Base-by-base conservation (phyloP, 2,329 filamentous ascomycete species). In the Aspergillus costaricaensis region DNA sequence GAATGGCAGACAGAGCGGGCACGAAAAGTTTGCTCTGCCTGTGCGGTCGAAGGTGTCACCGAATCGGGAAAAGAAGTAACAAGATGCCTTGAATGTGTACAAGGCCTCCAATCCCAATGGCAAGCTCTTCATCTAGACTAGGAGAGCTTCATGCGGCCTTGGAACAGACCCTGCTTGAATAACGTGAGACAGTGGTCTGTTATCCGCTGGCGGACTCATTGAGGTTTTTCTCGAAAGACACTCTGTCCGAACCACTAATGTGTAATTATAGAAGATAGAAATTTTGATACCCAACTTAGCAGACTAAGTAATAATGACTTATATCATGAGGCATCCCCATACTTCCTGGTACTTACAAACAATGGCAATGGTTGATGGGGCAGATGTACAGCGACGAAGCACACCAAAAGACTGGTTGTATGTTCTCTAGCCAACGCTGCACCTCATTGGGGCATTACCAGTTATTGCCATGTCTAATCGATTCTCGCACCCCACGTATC, bases 1-100 rank as follows among this genome's bases (percentile, higher is more conserved):
- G 53, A 49, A 8, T 27, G 57, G n/a, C 48, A 59, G n/a, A 25
- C 17, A 14, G 63, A 64, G n/a, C 59, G 53, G 12, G 59, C 66
- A 12, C 63, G 75, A 41, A 78, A 72, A 55, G 68, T 79, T 38
- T 79, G 77, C 43, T 78, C 77, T 1, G 65, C 68, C 43, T 79
- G 76, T 67, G 74, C 76, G 6, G 72, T 79, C 12, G 76, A 79
- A 59, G 74, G 71, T 5, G 52, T 79, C 15, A 72, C 74, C 0
- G 74, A 78, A 58, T 68, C 63, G 2, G 75, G 76, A 1, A 60
- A 65, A 4, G 76, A 79, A 55, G 71, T 74, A 36, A 73, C 76
- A 19, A 68, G 72, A 58, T 79, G 77, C 57, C 64, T 78, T 48
- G 72, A 74, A 50, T 78, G 77, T 60, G 70, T 75, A 6, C 66